A percentile compares a stretch with the other conserved stretches of the same genome.
phyloP scores from a whole-genome alignment of 2,329 filamentous ascomycete genomes.

The Neonectria hederae region DNA sequence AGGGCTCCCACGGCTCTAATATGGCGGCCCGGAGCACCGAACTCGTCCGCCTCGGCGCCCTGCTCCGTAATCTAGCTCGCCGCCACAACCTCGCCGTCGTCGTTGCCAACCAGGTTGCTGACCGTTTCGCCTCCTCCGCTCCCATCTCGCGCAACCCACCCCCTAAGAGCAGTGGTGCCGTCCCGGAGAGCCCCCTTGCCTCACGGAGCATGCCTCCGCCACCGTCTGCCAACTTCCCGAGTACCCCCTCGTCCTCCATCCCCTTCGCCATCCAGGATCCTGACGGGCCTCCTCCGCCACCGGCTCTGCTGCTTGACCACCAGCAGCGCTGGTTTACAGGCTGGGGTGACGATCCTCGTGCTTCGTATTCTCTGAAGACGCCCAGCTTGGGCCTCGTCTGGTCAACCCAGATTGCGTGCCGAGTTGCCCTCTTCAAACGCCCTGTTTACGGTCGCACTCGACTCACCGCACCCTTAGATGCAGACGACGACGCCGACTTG shows the following conservation, averaged over 20 bases:
- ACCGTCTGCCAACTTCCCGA: slow-evolving; percentile 43
- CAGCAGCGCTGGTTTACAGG: slow-evolving; percentile 96
- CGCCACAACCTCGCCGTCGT: slow-evolving; percentile 83
- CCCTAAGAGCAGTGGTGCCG: slow-evolving; percentile 36
- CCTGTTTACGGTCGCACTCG: slow-evolving; percentile 60
- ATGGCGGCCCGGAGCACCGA: slow-evolving; percentile 82
- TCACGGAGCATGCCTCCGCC: slow-evolving; percentile 52
- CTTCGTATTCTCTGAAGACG: slow-evolving; percentile 71
- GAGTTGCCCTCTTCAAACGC: slow-evolving; percentile 82
- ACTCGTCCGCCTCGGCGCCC: slow-evolving; percentile 78
- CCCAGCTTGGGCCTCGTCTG: slow-evolving; percentile 89
- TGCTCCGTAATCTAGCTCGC: slow-evolving; percentile 79
- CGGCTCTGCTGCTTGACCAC: slow-evolving; percentile 79
- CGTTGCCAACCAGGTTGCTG: slow-evolving; percentile 93
- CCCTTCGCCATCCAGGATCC: slow-evolving; percentile 45
- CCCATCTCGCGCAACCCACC: slow-evolving; percentile 32
- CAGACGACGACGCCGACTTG: slow-evolving; percentile 53
- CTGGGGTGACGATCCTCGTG: slow-evolving; percentile 78
- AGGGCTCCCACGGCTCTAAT: slow-evolving; percentile 58
- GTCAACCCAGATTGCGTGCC: slow-evolving; percentile 86
- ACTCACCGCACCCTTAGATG: slow-evolving; percentile 47
- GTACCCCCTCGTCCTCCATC: slow-evolving; percentile 53
- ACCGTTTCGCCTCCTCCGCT: slow-evolving; percentile 70
- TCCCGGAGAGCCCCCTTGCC: slow-evolving; percentile 61
- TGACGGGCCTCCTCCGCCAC: slow-evolving; percentile 48